phyloP scores from a whole-genome alignment of 192 early-diverging fungal genomes.

The Obelidium mucronatum region DNA sequence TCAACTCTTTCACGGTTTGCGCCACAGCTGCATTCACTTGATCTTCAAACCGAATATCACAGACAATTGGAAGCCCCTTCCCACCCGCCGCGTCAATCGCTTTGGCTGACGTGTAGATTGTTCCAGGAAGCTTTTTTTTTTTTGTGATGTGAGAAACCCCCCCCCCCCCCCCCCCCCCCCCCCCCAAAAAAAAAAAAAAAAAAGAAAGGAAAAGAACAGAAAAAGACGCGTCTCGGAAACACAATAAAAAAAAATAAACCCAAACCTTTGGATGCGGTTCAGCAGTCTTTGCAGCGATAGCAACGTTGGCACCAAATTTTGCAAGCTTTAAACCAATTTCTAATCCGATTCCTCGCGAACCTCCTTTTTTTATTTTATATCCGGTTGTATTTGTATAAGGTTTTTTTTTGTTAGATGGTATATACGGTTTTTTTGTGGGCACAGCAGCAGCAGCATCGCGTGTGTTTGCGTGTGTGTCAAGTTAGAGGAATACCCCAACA shows the following conservation, averaged over 20 bases:
- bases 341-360: constrained; percentile 74
- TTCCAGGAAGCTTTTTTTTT: constrained; percentile 73
- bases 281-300: constrained; percentile 79
- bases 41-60: constrained; percentile 84
- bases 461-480: neutral
- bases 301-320: constrained; percentile 71
- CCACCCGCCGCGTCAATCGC: constrained; percentile 78
- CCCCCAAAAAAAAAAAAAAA: no score
- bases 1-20: constrained; percentile 56
- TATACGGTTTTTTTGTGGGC: neutral
- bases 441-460: no score
- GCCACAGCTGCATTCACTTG: constrained; percentile 74
- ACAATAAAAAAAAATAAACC: neutral
- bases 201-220: neutral
- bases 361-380: constrained; percentile 5
- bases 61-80: constrained; percentile 76
- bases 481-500: neutral
- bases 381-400: no score
- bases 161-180: no score
- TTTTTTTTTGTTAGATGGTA: no score
- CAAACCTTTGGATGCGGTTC: constrained; percentile 65
- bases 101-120: constrained; percentile 79
- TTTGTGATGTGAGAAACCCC: no score
- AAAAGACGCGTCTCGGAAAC: no score
- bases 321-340: constrained; percentile 76